Conservation (phyloP, 2,329 filamentous ascomycete species). For the Diaporthe vaccinii region DNA sequence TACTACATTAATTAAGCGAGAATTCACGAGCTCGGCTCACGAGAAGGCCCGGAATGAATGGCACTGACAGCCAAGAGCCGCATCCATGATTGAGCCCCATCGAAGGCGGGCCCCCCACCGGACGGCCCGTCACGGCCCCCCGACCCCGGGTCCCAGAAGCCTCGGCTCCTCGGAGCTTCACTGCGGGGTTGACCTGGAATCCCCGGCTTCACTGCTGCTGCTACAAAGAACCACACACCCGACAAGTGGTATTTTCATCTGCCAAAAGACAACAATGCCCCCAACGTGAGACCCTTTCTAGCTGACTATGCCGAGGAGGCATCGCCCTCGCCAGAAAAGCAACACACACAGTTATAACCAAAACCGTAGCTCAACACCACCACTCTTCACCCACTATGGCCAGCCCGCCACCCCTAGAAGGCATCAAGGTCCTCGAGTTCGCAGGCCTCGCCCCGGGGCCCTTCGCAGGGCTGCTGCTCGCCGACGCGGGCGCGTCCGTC, state of each 20-base stretch:
- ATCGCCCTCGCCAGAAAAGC: background rate
- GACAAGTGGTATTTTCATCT: background rate
- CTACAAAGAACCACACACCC: background rate
- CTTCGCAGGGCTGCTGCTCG: constrained; percentile 88
- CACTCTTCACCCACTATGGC: constrained; percentile 49
- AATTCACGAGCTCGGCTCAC: background rate
- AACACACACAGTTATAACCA: background rate
- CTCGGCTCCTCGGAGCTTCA: constrained; percentile 17
- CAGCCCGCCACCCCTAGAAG: constrained; percentile 58
- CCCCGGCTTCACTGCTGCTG: background rate
- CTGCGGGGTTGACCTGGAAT: constrained; percentile 19
- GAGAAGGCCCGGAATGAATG: background rate
- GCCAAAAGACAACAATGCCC: background rate
- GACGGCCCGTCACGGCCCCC: constrained; percentile 14
- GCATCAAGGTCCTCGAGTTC: constrained; percentile 71
- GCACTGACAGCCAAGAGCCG: background rate
- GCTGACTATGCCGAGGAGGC: background rate
- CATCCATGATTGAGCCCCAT: background rate
- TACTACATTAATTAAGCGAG: constrained; percentile 29
- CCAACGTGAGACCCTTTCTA: background rate
- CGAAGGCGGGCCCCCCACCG: background rate
- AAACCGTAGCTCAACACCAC: background rate
- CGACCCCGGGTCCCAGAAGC: constrained; percentile 6
- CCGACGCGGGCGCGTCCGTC: constrained; percentile 90
- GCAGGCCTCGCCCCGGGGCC: constrained; percentile 79